These are phyloP conservation scores for Coffea eugenioides DNA, from an alignment of 257 asterid genomes.

Conservation along the genomic window DNA sequence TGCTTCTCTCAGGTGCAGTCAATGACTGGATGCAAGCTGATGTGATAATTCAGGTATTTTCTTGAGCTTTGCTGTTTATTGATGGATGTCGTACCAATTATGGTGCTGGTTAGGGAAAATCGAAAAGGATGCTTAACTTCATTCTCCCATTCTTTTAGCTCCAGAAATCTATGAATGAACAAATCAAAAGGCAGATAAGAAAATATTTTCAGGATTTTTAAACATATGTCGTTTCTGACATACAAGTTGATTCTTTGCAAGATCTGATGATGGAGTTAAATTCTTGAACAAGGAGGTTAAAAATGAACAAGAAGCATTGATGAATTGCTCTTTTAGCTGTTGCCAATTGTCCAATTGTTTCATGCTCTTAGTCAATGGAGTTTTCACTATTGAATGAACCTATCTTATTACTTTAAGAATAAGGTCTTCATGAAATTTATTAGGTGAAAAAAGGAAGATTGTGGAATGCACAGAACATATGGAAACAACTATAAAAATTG, in stretches of 20 bases:
- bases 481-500: background rate
- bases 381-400: background rate
- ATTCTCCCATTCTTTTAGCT: background rate
- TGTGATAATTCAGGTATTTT: conserved; percentile 78
- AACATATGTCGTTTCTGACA: background rate
- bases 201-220: background rate
- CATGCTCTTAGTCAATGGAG: background rate
- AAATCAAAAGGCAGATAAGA: background rate
- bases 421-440: background rate
- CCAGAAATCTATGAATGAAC: background rate
- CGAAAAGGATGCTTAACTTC: background rate
- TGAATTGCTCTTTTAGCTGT: background rate
- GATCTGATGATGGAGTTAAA: background rate
- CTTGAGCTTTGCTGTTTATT: background rate
- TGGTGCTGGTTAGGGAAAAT: background rate
- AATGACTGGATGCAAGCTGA: conserved; percentile 72
- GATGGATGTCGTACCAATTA: background rate
- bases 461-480: background rate
- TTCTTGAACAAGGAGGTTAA: background rate
- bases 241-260: background rate
- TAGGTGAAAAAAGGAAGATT: background rate
- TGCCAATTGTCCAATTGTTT: background rate
- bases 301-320: background rate
- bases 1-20: conserved; percentile 72
- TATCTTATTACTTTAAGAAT: background rate